Conservation (phyloP, 1,284 basidiomycete genomes). For the Xerocomus cyaneibrunnescens region DNA sequence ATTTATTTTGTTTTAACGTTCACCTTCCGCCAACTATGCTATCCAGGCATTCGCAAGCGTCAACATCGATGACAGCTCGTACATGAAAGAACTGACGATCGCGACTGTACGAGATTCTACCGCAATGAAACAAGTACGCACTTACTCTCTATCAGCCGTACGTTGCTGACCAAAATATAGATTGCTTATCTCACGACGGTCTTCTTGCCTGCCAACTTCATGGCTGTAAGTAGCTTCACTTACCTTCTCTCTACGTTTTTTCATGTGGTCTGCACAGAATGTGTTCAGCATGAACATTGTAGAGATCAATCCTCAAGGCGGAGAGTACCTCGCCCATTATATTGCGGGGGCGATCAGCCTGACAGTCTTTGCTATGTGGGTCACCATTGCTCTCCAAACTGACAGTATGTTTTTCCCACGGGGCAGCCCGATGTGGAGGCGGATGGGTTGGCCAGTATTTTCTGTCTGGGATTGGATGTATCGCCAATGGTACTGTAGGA, state of each 20-base stretch:
- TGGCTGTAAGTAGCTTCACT: conserved; percentile 41
- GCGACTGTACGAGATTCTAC: conserved; percentile 47
- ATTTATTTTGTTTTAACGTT: conserved; percentile 1
- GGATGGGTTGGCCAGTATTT: conserved; percentile 23
- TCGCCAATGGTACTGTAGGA: background rate
- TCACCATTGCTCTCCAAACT: conserved; percentile 31
- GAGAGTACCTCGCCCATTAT: conserved; percentile 42
- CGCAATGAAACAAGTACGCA: conserved; percentile 51
- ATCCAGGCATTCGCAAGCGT: conserved; percentile 49
- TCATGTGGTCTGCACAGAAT: conserved; percentile 24
- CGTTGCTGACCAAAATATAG: conserved; percentile 7
- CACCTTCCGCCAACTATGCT: background rate
- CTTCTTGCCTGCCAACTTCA: conserved; percentile 54
- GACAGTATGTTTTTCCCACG: conserved; percentile 25
- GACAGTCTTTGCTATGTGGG: conserved; percentile 49
- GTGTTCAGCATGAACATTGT: conserved; percentile 51
- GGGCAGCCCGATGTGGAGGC: conserved; percentile 21
- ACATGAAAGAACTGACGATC: conserved; percentile 48
- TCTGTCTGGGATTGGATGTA: conserved; percentile 8
- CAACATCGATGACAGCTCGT: conserved; percentile 49
- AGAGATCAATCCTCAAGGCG: conserved; percentile 34
- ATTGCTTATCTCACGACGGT: conserved; percentile 56
- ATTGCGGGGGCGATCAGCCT: conserved; percentile 42
- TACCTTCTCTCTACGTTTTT: background rate
- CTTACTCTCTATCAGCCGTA: conserved; percentile 9